Percentiles rank a stretch among this genome's conserved stretches.
Evolutionary conservation across 768 basidiomycete genomes (phyloP).

Genomic region (Tricholoma sp.): DNA sequence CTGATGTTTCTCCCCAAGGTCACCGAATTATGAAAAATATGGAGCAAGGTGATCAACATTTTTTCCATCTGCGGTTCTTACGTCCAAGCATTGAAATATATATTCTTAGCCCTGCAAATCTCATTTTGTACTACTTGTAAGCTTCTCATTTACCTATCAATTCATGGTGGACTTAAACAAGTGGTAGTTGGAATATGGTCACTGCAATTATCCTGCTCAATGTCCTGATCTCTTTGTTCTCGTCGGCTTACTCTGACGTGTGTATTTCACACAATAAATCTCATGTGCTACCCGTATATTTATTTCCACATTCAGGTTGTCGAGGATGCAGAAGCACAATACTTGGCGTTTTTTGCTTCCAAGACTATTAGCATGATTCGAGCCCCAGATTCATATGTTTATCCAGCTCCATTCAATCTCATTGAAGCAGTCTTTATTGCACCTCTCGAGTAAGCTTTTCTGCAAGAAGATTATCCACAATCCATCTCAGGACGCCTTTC

Average conservation of each 20-base stretch:
- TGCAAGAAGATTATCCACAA: slow-evolving; percentile 1
- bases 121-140: slow-evolving; percentile 78
- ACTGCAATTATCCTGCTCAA: slow-evolving; percentile 86
- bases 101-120: slow-evolving; percentile 43
- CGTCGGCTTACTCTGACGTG: slow-evolving; percentile 89
- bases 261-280: slow-evolving; percentile 6
- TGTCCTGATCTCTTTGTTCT: slow-evolving; percentile 92
- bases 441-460: slow-evolving; percentile 72
- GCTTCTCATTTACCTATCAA: slow-evolving; percentile 16
- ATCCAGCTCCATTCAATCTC: slow-evolving; percentile 91
- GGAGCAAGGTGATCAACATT: slow-evolving; percentile 32
- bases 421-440: slow-evolving; percentile 76
- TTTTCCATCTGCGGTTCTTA: not conserved
- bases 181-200: slow-evolving; percentile 70
- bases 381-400: slow-evolving; percentile 81
- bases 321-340: slow-evolving; percentile 84
- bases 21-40: slow-evolving; percentile 65
- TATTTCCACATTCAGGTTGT: slow-evolving; percentile 46
- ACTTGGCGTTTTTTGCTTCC: slow-evolving; percentile 83
- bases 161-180: slow-evolving; percentile 1
- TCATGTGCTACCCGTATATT: not conserved
- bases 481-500: not conserved
- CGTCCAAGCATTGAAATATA: not conserved
- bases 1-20: slow-evolving; percentile 35
- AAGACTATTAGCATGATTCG: slow-evolving; percentile 85